Base-by-base conservation (phyloP, 192 early-diverging fungal species). In the Coemansia sp. region DNA sequence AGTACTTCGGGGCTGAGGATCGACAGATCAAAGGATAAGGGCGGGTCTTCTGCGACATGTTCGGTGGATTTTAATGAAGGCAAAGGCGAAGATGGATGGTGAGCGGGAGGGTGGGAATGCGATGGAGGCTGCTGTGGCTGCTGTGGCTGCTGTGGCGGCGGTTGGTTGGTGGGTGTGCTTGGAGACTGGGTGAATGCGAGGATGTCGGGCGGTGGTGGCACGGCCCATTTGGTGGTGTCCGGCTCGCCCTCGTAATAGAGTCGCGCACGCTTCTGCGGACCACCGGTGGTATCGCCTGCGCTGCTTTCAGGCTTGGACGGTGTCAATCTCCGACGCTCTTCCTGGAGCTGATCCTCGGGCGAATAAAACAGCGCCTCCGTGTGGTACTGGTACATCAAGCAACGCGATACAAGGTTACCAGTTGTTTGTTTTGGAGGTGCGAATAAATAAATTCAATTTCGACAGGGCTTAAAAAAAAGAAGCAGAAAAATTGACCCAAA, bases 191-290 rank as follows among this genome's bases (percentile, higher is more conserved):
- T 23, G 28, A 49, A 50, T 8, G 38, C 23, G 5, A 40, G 18
- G 19, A 71, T 71, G 19, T 63, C 67, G 33, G 60, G 60, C 15
- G 67, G 41, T 25, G 67, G 67, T 0, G 48, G 67, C 20, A 64
- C 37, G 0, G 56, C 61, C 68, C 68, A 72, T 49, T 72, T 72
- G 14, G 57, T 27, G 4, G 61, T 62, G 15, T 72, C 68, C 10
- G 68, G 53, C 57, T 72, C 68, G 30, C 68, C 68, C 23, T 72
- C 68, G 34, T 72, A 72, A 17, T 28, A 53, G 13, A 56, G 39
- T 20, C 61, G 60, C 48, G 39, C 40, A 0, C 57, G 55, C 28
- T 72, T 72, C n/a, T 17, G 11, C n/a, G 13, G 7, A 20, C 19
- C 41, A 9, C 29, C 18, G 27, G 27, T 35, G 34, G 39, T 29